Evolutionary conservation across 768 basidiomycete genomes (phyloP).

Genomic region (Paxillus ammoniavirescens): DNA sequence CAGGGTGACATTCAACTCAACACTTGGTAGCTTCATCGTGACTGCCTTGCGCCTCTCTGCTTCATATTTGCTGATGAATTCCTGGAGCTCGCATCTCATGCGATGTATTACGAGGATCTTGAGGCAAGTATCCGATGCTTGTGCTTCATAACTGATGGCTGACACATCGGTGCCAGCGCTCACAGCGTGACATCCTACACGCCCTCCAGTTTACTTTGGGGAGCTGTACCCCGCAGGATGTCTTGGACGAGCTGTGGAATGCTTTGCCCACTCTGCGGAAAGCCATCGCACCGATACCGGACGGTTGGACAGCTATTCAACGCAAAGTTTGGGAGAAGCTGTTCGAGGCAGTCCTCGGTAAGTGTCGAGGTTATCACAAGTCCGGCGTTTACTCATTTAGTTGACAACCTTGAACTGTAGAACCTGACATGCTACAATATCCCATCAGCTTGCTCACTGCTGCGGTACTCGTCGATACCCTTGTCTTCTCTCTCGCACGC

Average conservation of each 20-base stretch:
- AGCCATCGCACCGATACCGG: constrained; percentile 31
- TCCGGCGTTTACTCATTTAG: not conserved
- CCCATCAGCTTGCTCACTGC: constrained; percentile 54
- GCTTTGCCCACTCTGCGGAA: constrained; percentile 51
- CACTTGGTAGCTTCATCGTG: constrained; percentile 54
- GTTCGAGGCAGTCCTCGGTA: constrained; percentile 42
- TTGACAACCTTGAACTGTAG: constrained; percentile 26
- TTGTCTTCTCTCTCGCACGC: constrained; percentile 37
- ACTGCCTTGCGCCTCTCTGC: constrained; percentile 53
- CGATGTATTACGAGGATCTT: constrained; percentile 44
- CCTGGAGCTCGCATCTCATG: constrained; percentile 47
- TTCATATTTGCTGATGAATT: constrained; percentile 55
- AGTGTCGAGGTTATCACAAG: not conserved
- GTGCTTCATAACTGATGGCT: not conserved
- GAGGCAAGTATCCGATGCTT: constrained; percentile 42
- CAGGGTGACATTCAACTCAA: not conserved
- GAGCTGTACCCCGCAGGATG: constrained; percentile 46
- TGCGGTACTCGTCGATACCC: constrained; percentile 47
- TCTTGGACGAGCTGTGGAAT: constrained; percentile 58
- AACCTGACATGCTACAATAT: constrained; percentile 52
- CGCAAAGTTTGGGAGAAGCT: constrained; percentile 50
- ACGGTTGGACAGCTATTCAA: constrained; percentile 48
- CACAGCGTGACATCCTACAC: constrained; percentile 55
- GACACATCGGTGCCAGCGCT: constrained; percentile 34
- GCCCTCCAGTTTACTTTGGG: constrained; percentile 50